phyloP scores from a whole-genome alignment of 305 asterid species.

The Solanum chacoense region DNA sequence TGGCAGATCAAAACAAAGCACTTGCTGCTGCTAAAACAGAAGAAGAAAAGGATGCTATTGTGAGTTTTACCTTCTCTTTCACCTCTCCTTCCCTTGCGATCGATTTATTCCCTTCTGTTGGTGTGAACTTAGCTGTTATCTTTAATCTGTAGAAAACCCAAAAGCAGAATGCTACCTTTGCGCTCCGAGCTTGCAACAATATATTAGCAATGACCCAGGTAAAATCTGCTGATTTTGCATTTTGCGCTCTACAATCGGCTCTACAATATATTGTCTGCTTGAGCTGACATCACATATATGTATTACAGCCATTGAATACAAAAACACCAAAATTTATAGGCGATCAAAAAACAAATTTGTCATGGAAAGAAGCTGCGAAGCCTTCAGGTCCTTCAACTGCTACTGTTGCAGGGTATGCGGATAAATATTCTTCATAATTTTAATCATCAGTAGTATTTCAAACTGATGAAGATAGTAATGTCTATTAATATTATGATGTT shows the following conservation, averaged over 20 bases:
- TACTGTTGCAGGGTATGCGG: constrained; percentile 43
- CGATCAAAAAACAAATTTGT: constrained; percentile 65
- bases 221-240: constrained; percentile 1
- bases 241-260: background rate
- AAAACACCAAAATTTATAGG: constrained; percentile 83
- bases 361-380: constrained; percentile 75
- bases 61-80: constrained; percentile 25
- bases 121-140: background rate
- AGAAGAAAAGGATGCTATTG: constrained; percentile 67
- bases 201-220: constrained; percentile 79
- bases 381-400: constrained; percentile 30
- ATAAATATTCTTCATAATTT: background rate
- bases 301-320: constrained; percentile 67
- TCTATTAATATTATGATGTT: background rate
- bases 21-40: constrained; percentile 82
- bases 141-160: constrained; percentile 60
- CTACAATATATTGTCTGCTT: background rate
- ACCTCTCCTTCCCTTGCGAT: background rate
- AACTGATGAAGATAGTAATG: background rate
- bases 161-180: constrained; percentile 82
- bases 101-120: background rate
- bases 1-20: constrained; percentile 93
- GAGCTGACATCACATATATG: constrained; percentile 5
- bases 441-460: background rate
- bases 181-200: constrained; percentile 79